A percentile compares a stretch with the other conserved stretches of the same genome.
Evolutionary conservation across 371 early-diverging fungal species (phyloP).

Genomic region (Mortierella sp.): DNA sequence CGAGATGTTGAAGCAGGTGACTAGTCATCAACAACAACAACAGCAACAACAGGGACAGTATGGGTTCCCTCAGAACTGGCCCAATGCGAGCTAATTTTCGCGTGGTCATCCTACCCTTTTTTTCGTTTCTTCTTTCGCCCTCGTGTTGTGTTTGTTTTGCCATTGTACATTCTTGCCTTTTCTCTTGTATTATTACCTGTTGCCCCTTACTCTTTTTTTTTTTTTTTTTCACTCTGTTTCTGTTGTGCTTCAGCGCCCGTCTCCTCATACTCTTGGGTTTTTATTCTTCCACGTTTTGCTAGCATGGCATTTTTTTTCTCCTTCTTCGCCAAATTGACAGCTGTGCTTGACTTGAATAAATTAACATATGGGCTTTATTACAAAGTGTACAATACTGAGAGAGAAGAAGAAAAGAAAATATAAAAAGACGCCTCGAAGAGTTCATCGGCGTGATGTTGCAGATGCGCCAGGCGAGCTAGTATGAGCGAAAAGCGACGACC

Average conservation of each 20-base stretch:
- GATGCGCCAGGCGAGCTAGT: too few species aligned
- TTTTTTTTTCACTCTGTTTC: too few species aligned
- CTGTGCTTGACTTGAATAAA: too few species aligned
- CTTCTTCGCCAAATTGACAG: not conserved
- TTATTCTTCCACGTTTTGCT: not conserved
- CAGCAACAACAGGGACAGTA: not conserved
- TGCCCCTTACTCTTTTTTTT: too few species aligned
- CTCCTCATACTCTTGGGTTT: too few species aligned
- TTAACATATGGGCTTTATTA: not conserved
- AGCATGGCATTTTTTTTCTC: not conserved
- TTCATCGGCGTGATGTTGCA: too few species aligned
- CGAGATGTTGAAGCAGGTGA: conserved; percentile 1
- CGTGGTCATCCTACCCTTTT: not conserved
- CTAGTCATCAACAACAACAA: not conserved
- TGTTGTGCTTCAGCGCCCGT: not conserved
- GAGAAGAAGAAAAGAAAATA: not conserved
- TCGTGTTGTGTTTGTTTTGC: not conserved
- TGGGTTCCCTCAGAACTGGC: not conserved
- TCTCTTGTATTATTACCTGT: not conserved
- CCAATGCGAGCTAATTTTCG: not conserved
- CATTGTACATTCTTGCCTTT: not conserved
- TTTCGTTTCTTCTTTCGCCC: not conserved
- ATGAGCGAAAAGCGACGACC: too few species aligned
- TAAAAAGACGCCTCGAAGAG: not conserved
- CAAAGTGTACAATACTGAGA: not conserved